These are phyloP conservation scores for Oryza longistaminata DNA, from an alignment of 176 grass and related monocot genomes.

Conservation along the genomic window DNA sequence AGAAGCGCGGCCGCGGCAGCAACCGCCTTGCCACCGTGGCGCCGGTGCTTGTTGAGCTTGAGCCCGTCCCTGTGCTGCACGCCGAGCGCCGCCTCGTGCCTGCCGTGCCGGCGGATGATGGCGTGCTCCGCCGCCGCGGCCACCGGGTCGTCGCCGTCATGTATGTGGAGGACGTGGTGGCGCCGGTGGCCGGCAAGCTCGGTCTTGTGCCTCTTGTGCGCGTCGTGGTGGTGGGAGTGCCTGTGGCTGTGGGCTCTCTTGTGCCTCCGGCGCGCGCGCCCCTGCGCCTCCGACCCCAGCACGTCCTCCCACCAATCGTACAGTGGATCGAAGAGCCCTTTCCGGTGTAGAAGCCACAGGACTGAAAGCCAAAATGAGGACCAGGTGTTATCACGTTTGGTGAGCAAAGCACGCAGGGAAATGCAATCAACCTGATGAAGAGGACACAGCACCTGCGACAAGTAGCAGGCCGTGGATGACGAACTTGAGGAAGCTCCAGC, in stretches of 20 bases:
- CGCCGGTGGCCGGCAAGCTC: conserved; percentile 9
- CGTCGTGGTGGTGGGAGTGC: not conserved
- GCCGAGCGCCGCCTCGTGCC: conserved; percentile 38
- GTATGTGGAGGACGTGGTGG: conserved; percentile 39
- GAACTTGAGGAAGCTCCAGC: conserved; percentile 67
- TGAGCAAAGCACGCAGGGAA: no score
- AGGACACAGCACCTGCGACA: conserved; percentile 42
- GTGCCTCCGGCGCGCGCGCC: not conserved
- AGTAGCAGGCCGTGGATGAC: conserved; percentile 55
- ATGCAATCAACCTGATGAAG: not conserved
- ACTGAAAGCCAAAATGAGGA: conserved; percentile 22
- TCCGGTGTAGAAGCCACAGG: conserved; percentile 71
- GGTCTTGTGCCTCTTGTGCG: conserved; percentile 24
- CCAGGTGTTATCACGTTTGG: no score
- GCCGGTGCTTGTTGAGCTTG: conserved; percentile 37
- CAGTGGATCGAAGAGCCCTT: conserved; percentile 71
- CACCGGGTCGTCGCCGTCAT: not conserved
- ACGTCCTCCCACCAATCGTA: conserved; percentile 66
- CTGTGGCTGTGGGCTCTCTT: not conserved
- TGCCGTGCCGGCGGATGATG: not conserved
- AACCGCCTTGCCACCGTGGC: conserved; percentile 34
- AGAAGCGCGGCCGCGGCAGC: not conserved
- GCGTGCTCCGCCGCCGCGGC: not conserved
- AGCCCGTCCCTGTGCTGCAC: conserved; percentile 29
- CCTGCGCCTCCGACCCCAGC: conserved; percentile 14